Evolutionary conservation across 441 rosid genomes (phyloP).

Genomic region (Populus hybrid): DNA sequence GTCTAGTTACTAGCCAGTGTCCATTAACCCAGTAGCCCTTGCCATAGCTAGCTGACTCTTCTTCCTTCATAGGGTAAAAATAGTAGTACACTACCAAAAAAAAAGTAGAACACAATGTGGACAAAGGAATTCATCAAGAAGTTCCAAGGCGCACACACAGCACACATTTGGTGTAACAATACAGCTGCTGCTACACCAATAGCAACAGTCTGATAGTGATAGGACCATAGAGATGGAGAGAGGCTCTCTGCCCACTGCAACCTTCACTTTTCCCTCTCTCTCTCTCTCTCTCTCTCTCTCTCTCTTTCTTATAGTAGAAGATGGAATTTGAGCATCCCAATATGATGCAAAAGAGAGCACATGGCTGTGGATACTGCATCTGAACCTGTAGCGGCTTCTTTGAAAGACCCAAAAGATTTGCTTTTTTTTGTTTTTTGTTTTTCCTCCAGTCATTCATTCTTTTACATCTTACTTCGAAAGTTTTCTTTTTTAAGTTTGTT

Average conservation of each 20-base stretch:
- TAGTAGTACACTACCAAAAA: background rate
- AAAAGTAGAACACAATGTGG: background rate
- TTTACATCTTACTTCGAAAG: slow-evolving; percentile 7
- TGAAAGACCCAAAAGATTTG: slow-evolving; percentile 35
- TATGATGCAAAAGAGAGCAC: slow-evolving; percentile 25
- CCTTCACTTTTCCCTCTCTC: background rate
- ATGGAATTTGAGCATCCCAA: slow-evolving; percentile 60
- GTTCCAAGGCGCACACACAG: background rate
- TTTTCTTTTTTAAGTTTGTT: slow-evolving; percentile 11
- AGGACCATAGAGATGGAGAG: slow-evolving; percentile 21
- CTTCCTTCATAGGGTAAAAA: background rate
- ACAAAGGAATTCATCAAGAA: background rate
- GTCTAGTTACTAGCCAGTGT: background rate
- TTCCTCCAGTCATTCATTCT: slow-evolving; percentile 4
- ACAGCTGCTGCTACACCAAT: background rate
- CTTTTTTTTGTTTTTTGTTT: slow-evolving; percentile 16
- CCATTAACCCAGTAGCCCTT: background rate
- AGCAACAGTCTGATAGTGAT: slow-evolving; percentile 37
- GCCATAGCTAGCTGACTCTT: background rate
- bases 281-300: background rate
- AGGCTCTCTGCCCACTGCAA: slow-evolving; percentile 39
- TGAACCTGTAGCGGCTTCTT: slow-evolving; percentile 40
- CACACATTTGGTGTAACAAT: background rate
- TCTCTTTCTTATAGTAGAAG: slow-evolving; percentile 6
- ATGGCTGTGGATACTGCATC: slow-evolving; percentile 24